These are phyloP conservation scores for Amborella trichopoda DNA, from an alignment of 164 flowering plant species.

Conservation along the genomic window DNA sequence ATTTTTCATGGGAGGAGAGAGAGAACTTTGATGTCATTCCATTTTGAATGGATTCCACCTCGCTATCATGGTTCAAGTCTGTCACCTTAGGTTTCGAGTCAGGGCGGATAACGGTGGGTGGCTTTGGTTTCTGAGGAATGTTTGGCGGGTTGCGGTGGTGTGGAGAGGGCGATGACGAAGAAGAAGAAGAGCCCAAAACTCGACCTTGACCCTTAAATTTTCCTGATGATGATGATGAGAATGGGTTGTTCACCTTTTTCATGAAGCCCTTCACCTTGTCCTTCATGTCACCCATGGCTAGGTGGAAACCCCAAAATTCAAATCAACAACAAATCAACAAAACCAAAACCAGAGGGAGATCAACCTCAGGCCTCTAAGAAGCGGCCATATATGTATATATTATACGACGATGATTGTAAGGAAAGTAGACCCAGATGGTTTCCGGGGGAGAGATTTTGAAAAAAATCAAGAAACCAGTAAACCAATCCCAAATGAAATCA, in stretches of 20 bases:
- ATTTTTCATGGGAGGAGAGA: constrained; percentile 4
- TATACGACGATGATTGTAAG: too few species aligned
- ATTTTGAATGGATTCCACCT: too few species aligned
- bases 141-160: constrained; percentile 7
- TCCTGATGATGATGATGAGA: constrained; percentile 54
- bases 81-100: not conserved
- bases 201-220: constrained; percentile 89
- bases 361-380: too few species aligned
- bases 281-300: constrained; percentile 60
- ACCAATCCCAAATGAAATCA: too few species aligned
- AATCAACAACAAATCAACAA: too few species aligned
- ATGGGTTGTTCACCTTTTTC: constrained; percentile 70
- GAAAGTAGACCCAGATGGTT: too few species aligned
- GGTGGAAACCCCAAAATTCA: not conserved
- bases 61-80: too few species aligned
- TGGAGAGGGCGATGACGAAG: constrained; percentile 14
- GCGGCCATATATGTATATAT: too few species aligned
- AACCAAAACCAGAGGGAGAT: too few species aligned
- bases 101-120: constrained; percentile 4
- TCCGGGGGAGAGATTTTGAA: too few species aligned
- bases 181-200: constrained; percentile 60
- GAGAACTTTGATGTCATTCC: too few species aligned
- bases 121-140: constrained; percentile 5
- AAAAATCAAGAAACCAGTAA: too few species aligned
- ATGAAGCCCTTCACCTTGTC: constrained; percentile 81